A percentile compares a stretch with the other conserved stretches of the same genome.
phyloP scores from a whole-genome alignment of 2,329 filamentous ascomycete genomes.

The Conoideocrella luteorostrata region DNA sequence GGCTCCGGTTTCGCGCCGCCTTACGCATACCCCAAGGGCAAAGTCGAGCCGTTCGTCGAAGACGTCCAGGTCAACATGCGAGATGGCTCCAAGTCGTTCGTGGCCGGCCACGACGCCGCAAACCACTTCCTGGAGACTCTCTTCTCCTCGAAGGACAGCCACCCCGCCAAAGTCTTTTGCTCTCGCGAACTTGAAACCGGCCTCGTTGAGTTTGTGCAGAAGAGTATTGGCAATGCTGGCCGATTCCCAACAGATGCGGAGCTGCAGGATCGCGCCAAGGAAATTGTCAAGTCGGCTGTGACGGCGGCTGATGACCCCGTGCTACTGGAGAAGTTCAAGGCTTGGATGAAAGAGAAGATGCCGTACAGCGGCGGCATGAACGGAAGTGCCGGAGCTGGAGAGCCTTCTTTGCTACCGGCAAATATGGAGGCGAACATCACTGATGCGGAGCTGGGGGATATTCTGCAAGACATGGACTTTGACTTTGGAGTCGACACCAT shows the following conservation, averaged over 20 bases:
- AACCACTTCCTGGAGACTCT: conserved; percentile 41
- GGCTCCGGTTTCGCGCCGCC: conserved; percentile 51
- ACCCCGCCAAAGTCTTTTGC: conserved; percentile 49
- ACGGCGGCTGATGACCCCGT: conserved; percentile 50
- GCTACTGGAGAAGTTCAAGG: conserved; percentile 49
- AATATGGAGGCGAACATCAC: conserved; percentile 30
- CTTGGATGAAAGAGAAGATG: conserved; percentile 30
- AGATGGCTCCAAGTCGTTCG: conserved; percentile 33
- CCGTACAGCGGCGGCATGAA: conserved; percentile 4
- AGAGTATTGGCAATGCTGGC: conserved; percentile 30
- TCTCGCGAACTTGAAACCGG: conserved; percentile 52
- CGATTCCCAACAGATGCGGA: conserved; percentile 41
- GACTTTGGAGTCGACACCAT: conserved; percentile 3
- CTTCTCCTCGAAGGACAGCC: conserved; percentile 35
- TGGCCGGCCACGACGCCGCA: conserved; percentile 36
- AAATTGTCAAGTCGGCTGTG: conserved; percentile 37
- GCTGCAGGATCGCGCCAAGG: conserved; percentile 39
- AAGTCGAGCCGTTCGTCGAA: conserved; percentile 28
- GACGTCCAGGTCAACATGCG: conserved; percentile 26
- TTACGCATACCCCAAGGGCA: conserved; percentile 39
- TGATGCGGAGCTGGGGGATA: conserved; percentile 14
- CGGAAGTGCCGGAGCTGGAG: neutral
- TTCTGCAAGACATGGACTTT: conserved; percentile 6
- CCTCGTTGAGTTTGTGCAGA: conserved; percentile 41
- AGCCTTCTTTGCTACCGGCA: conserved; percentile 16